Evolutionary conservation across 2,329 filamentous ascomycete genomes (phyloP), one percentile per base, ranked within the genome.

Genomic region (Exophiala phaeomuriformis): DNA sequence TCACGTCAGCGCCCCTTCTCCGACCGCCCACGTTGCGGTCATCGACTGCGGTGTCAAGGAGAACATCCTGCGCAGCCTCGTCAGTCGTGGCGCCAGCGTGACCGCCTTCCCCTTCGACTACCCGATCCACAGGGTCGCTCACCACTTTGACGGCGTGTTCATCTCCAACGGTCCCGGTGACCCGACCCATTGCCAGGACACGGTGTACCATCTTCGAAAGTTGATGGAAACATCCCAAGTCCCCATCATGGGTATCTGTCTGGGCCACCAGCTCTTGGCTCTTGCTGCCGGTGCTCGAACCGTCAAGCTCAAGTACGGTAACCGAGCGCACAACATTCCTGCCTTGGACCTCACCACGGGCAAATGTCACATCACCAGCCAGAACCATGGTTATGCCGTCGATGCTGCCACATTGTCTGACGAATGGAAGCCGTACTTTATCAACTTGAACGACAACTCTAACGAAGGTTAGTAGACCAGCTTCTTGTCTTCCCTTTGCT

Each of bases 31-130:
- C 75, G 83, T 98, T 64, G 93, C 91, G 55, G 80, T 98, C 63
- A 86, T 98, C 68, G 93, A 98, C 75, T 98, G 93, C 67, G 93
- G 93, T 77, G 93, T 97, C 64, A 98, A 98, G 82, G 93, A 98
- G 81, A 98, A 98, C 77, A 98, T 98, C 66, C 84, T 98, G 56
- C 89, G 93, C 67, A 94, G 88, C 70, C 79, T 98, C 56, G 90
- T 97, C 67, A 85, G 81, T 72, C 90, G 93, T 60, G 93, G 93
- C 57, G 88, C 90, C 50, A 90, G 88, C 60, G 87, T 95, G 60
- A 97, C 93, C 39, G 88, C 89, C 65, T 94, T 98, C 78, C 93
- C 93, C 55, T 96, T 86, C 74, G 84, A 97, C 77, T 97, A 93
- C 76, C 91, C 90, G 49, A 93, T 98, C 70, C 90, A 97, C 81